Percentiles rank a stretch among this genome's conserved stretches.
Conservation (phyloP, 2,329 filamentous ascomycete species). For the Coniochaeta sp. region DNA sequence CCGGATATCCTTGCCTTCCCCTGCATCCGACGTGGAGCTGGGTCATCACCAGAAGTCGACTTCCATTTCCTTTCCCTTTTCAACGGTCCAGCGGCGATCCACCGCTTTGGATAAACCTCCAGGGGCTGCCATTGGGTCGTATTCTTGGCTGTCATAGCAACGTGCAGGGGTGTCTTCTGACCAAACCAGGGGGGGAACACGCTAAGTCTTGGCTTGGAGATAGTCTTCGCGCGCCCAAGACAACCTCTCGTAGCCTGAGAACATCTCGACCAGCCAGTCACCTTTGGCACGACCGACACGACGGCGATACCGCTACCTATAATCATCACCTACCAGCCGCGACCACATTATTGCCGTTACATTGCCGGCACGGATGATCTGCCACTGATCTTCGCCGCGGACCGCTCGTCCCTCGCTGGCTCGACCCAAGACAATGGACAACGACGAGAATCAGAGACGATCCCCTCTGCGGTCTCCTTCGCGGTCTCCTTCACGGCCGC, state of each 20-base stretch:
- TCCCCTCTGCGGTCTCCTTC: constrained; percentile 13
- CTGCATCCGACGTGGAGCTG: not conserved
- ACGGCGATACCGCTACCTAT: not conserved
- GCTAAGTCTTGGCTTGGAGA: not conserved
- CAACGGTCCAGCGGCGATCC: not conserved
- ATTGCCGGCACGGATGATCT: not conserved
- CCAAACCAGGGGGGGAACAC: not conserved
- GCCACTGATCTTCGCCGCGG: not conserved
- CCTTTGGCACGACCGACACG: not conserved
- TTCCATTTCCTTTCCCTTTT: not conserved
- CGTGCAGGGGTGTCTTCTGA: not conserved
- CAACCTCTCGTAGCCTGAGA: not conserved
- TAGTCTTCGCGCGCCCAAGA: not conserved
- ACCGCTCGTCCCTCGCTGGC: not conserved
- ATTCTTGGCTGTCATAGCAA: constrained; percentile 4
- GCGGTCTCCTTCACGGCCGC: constrained; percentile 14
- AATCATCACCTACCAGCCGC: not conserved
- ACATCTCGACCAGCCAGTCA: not conserved
- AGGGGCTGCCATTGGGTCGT: not conserved
- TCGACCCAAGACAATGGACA: constrained; percentile 19
- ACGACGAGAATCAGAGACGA: constrained; percentile 19
- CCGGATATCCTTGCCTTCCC: not conserved
- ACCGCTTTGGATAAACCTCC: not conserved
- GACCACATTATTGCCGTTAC: not conserved
- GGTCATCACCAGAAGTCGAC: not conserved